phyloP scores from a whole-genome alignment of 2,329 filamentous ascomycete genomes.

The Neonectria punicea region DNA sequence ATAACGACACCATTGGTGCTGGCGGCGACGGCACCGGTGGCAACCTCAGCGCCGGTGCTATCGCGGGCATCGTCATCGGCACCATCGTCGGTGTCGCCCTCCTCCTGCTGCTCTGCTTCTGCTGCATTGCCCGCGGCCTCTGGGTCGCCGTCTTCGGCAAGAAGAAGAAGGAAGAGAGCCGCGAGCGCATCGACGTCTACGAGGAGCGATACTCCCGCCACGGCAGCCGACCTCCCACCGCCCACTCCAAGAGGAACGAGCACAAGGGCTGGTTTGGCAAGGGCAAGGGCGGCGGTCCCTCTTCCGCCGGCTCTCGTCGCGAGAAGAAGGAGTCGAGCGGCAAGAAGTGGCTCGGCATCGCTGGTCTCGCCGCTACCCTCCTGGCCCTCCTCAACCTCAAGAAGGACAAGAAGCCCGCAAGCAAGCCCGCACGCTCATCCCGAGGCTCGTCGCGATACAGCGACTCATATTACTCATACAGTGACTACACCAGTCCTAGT shows the following conservation, averaged over 20 bases:
- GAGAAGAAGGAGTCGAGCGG: conserved; percentile 60
- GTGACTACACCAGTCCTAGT: conserved; percentile 61
- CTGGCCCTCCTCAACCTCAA: conserved; percentile 65
- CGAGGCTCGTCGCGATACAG: conserved; percentile 60
- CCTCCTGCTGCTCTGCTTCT: conserved; percentile 78
- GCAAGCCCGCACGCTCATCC: conserved; percentile 50
- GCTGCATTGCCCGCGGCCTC: conserved; percentile 72
- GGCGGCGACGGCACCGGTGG: conserved; percentile 54
- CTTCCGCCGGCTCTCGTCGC: conserved; percentile 53
- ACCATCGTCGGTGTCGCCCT: conserved; percentile 73
- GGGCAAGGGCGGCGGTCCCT: conserved; percentile 52
- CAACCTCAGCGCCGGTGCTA: conserved; percentile 75
- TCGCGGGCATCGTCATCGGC: conserved; percentile 84
- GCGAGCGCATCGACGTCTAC: conserved; percentile 67
- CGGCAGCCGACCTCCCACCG: conserved; percentile 54
- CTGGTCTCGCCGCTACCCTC: conserved; percentile 61
- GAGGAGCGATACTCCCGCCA: conserved; percentile 70
- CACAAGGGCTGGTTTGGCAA: conserved; percentile 68
- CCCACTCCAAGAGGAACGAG: conserved; percentile 61
- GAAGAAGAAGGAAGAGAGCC: conserved; percentile 60
- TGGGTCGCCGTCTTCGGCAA: conserved; percentile 73
- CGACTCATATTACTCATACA: conserved; percentile 66
- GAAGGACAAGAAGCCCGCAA: conserved; percentile 59
- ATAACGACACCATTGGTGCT: conserved; percentile 52
- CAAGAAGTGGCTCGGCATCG: conserved; percentile 64